Percentiles rank a stretch among this genome's conserved stretches.
phyloP scores from a whole-genome alignment of 768 basidiomycete species.

The Russula ochroleuca region DNA sequence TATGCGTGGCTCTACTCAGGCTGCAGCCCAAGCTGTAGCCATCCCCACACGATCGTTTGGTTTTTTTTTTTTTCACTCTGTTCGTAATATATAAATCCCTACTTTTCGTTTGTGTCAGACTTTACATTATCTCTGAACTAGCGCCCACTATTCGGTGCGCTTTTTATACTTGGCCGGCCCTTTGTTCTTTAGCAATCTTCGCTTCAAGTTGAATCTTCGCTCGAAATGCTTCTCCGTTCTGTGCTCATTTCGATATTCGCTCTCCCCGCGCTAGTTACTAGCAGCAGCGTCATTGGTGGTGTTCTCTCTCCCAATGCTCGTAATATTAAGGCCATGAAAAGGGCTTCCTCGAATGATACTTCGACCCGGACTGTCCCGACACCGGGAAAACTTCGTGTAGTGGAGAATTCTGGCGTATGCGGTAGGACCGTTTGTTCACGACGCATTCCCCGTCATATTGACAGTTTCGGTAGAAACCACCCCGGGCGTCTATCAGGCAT shows the following conservation, averaged over 20 bases:
- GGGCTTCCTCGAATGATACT: not conserved
- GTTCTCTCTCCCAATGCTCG: slow-evolving; percentile 26
- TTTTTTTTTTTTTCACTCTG: no score
- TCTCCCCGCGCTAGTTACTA: slow-evolving; percentile 25
- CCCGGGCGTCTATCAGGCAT: slow-evolving; percentile 55
- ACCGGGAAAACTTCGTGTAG: slow-evolving; percentile 50
- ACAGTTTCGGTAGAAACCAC: slow-evolving; percentile 44
- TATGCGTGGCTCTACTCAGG: no score
- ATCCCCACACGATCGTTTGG: no score
- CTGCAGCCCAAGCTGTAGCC: no score
- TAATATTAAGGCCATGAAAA: not conserved
- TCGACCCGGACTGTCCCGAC: slow-evolving; percentile 30
- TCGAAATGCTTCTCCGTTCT: slow-evolving; percentile 26
- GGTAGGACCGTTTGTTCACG: slow-evolving; percentile 34
- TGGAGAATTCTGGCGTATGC: slow-evolving; percentile 60
- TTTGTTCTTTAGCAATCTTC: no score
- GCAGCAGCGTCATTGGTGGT: no score
- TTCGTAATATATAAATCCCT: no score
- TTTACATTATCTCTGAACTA: no score
- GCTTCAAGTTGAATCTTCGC: no score
- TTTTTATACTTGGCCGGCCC: no score
- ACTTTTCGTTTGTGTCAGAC: no score
- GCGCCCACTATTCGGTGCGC: no score
- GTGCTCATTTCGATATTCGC: slow-evolving; percentile 21
- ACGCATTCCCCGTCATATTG: not conserved